Percentiles rank a stretch among this genome's conserved stretches.
phyloP scores from a whole-genome alignment of 768 basidiomycete species.

The Leccinum truebloodii region DNA sequence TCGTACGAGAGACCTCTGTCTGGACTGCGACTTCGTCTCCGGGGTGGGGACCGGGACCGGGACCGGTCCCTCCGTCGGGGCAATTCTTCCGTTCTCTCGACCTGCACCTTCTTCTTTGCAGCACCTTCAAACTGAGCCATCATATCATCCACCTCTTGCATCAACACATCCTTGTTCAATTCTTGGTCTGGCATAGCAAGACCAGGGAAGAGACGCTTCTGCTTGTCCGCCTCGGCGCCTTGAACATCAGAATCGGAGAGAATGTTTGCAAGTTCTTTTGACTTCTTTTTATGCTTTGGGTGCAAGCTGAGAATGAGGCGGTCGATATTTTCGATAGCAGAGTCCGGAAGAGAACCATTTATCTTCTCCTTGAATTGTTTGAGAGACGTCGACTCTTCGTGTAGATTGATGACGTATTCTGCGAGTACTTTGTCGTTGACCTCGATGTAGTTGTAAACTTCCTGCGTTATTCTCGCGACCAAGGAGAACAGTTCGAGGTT shows the following conservation, averaged over 20 bases:
- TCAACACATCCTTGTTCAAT: slow-evolving; percentile 72
- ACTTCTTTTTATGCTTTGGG: slow-evolving; percentile 88
- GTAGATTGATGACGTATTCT: slow-evolving; percentile 91
- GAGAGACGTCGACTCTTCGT: slow-evolving; percentile 79
- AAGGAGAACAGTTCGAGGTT: slow-evolving; percentile 92
- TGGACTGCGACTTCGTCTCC: slow-evolving; percentile 60
- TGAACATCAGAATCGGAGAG: slow-evolving; percentile 33
- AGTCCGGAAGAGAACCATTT: slow-evolving; percentile 80
- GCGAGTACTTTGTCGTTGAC: slow-evolving; percentile 91
- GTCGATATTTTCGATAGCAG: slow-evolving; percentile 90
- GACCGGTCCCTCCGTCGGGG: slow-evolving; percentile 57
- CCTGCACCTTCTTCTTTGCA: slow-evolving; percentile 57
- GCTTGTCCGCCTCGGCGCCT: slow-evolving; percentile 64
- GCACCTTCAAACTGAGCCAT: slow-evolving; percentile 73
- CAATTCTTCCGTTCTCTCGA: slow-evolving; percentile 50
- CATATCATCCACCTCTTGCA: slow-evolving; percentile 88
- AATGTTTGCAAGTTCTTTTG: slow-evolving; percentile 39
- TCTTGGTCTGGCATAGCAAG: slow-evolving; percentile 78
- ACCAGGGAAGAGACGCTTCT: slow-evolving; percentile 88
- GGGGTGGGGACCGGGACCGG: slow-evolving; percentile 46
- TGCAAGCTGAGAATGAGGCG: slow-evolving; percentile 93
- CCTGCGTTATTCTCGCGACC: slow-evolving; percentile 89
- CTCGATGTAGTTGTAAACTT: slow-evolving; percentile 85
- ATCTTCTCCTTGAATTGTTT: slow-evolving; percentile 82
- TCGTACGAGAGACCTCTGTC: slow-evolving; percentile 53